Conservation (phyloP, 371 early-diverging fungal genomes). For the Mucor racemosus region DNA sequence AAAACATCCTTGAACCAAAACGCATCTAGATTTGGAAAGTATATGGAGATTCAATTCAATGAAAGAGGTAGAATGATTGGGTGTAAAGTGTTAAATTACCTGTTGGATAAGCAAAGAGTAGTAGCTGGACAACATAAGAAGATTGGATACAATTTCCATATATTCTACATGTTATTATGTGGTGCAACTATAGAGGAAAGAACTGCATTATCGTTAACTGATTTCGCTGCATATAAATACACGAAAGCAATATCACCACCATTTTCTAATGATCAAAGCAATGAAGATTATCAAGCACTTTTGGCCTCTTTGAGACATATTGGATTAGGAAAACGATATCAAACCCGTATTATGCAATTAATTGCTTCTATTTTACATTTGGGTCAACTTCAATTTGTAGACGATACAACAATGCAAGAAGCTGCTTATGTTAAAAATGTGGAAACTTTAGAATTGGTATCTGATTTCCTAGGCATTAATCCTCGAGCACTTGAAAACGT, state of each 20-base stretch:
- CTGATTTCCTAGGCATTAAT: conserved; percentile 87
- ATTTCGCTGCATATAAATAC: conserved; percentile 30
- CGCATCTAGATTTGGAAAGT: conserved; percentile 90
- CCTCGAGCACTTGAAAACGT: conserved; percentile 77
- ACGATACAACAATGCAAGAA: conserved; percentile 61
- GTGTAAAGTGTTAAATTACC: conserved; percentile 89
- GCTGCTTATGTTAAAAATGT: conserved; percentile 74
- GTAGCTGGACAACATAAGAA: conserved; percentile 58
- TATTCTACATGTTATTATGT: conserved; percentile 85
- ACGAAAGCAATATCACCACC: conserved; percentile 33
- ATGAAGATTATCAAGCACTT: conserved; percentile 33
- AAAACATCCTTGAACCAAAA: conserved; percentile 46
- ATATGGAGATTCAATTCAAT: conserved; percentile 92
- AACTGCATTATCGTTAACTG: conserved; percentile 32
- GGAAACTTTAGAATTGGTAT: conserved; percentile 74
- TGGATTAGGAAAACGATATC: conserved; percentile 79
- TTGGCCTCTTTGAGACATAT: conserved; percentile 74
- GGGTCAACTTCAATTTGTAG: conserved; percentile 83
- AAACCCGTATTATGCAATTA: conserved; percentile 81
- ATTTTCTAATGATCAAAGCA: background rate
- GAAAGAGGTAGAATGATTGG: conserved; percentile 89
- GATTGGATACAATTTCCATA: conserved; percentile 80
- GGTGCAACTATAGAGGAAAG: conserved; percentile 45
- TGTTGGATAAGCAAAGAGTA: conserved; percentile 87
- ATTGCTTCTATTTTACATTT: conserved; percentile 84